Conservation (phyloP, 169 alveolate genomes). For the Plasmodium vinckei region DNA sequence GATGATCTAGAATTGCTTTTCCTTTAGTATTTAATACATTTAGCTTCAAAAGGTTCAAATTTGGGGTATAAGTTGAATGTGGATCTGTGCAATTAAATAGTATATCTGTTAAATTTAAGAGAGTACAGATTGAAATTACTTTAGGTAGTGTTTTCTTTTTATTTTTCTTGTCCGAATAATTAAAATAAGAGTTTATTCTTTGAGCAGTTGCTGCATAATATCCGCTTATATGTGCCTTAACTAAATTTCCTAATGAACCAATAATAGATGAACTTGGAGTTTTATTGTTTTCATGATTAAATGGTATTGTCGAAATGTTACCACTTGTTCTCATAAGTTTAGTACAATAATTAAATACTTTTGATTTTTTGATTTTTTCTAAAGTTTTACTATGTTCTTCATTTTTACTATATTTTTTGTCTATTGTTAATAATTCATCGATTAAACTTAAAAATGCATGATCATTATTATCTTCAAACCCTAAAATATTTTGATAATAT, state of each 20-base stretch:
- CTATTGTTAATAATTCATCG: conserved; percentile 55
- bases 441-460: conserved; percentile 57
- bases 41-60: conserved; percentile 18
- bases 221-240: conserved; percentile 38
- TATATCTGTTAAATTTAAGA: conserved; percentile 48
- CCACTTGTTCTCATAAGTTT: conserved; percentile 67
- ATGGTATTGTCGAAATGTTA: conserved; percentile 49
- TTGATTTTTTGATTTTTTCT: conserved; percentile 54
- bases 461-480: conserved; percentile 48
- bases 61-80: background rate
- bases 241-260: conserved; percentile 70
- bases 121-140: conserved; percentile 59
- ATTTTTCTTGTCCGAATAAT: conserved; percentile 30
- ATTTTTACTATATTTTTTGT: conserved; percentile 44
- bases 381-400: background rate
- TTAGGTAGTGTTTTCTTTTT: conserved; percentile 25
- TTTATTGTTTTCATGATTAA: conserved; percentile 70
- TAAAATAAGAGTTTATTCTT: conserved; percentile 52
- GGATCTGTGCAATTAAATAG: conserved; percentile 35
- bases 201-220: conserved; percentile 38
- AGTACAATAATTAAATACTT: conserved; percentile 62
- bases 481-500: conserved; percentile 37
- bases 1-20: conserved; percentile 17
- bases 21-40: conserved; percentile 58
- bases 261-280: conserved; percentile 56